Percentiles rank a stretch among this genome's conserved stretches.
phyloP scores from a whole-genome alignment of 371 early-diverging fungal species.

The Lichtheimia ornata region DNA sequence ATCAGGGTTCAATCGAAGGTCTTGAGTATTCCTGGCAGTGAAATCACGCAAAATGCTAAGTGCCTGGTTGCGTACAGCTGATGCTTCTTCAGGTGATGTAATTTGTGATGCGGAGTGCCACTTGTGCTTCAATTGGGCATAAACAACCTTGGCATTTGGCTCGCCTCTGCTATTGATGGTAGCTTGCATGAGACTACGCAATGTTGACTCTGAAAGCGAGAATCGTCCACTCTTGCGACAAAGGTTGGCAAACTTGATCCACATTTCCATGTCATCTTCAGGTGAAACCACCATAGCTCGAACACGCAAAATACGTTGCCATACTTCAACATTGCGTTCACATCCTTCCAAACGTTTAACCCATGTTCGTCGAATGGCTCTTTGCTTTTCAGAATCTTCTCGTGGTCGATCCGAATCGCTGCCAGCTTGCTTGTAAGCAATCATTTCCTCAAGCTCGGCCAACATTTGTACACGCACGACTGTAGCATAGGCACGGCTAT shows the following conservation, averaged over 20 bases:
- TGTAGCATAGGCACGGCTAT: conserved; percentile 87
- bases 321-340: conserved; percentile 94
- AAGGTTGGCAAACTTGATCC: conserved; percentile 94
- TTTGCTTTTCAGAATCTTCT: conserved; percentile 76
- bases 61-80: conserved; percentile 57
- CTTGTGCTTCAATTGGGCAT: conserved; percentile 93
- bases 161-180: conserved; percentile 32
- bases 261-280: conserved; percentile 90
- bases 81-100: conserved; percentile 40
- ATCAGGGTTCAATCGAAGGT: conserved; percentile 58
- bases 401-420: conserved; percentile 82
- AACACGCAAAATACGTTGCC: conserved; percentile 92
- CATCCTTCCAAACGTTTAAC: conserved; percentile 83
- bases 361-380: conserved; percentile 86
- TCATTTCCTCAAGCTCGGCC: conserved; percentile 96
- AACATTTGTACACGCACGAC: conserved; percentile 96
- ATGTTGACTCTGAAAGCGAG: conserved; percentile 80
- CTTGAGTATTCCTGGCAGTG: conserved; percentile 60
- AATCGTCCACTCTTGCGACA: conserved; percentile 91
- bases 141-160: conserved; percentile 82
- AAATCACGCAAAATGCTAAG: conserved; percentile 66
- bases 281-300: conserved; percentile 89
- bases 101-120: conserved; percentile 78
- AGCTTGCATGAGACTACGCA: conserved; percentile 64
- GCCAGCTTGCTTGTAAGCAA: conserved; percentile 81